These are phyloP conservation scores for Gyrodon lividus DNA, from an alignment of 768 basidiomycete genomes.

Conservation along the genomic window DNA sequence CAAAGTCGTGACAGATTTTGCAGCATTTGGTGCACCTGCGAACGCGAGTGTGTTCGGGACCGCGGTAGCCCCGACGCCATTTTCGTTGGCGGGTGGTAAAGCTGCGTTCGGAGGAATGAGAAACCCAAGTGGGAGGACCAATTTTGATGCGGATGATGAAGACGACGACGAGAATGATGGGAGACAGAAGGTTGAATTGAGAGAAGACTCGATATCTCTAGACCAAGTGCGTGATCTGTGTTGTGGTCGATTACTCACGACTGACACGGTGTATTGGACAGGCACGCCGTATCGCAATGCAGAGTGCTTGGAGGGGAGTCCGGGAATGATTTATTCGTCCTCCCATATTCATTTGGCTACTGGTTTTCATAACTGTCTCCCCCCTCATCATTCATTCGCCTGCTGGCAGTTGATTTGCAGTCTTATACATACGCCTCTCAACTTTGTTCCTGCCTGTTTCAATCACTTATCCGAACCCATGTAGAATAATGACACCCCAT, in stretches of 20 bases:
- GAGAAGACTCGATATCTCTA: conserved; percentile 83
- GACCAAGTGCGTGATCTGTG: conserved; percentile 68
- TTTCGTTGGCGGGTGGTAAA: conserved; percentile 75
- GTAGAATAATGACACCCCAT: conserved; percentile 25
- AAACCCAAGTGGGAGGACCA: conserved; percentile 32
- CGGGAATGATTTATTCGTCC: conserved; percentile 42
- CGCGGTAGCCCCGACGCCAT: conserved; percentile 76
- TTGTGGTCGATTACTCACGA: not conserved
- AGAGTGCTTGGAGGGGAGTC: conserved; percentile 82
- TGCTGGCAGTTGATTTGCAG: conserved; percentile 7
- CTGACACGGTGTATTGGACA: conserved; percentile 28
- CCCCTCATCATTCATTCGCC: conserved; percentile 6
- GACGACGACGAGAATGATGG: conserved; percentile 72
- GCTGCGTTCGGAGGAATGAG: conserved; percentile 85
- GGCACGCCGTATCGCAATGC: conserved; percentile 85
- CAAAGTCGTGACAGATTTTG: conserved; percentile 87
- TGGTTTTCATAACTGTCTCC: not conserved
- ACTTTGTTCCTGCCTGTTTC: conserved; percentile 12
- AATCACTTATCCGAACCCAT: conserved; percentile 18
- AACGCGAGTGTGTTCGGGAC: conserved; percentile 81
- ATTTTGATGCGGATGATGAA: conserved; percentile 64
- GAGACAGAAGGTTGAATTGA: conserved; percentile 71
- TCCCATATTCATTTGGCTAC: conserved; percentile 1
- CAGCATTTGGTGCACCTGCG: conserved; percentile 76
- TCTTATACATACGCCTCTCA: conserved; percentile 5